Evolutionary conservation across 306 rosid species (phyloP), one percentile per base, ranked within the genome.

Genomic region (Vigna angularis): DNA sequence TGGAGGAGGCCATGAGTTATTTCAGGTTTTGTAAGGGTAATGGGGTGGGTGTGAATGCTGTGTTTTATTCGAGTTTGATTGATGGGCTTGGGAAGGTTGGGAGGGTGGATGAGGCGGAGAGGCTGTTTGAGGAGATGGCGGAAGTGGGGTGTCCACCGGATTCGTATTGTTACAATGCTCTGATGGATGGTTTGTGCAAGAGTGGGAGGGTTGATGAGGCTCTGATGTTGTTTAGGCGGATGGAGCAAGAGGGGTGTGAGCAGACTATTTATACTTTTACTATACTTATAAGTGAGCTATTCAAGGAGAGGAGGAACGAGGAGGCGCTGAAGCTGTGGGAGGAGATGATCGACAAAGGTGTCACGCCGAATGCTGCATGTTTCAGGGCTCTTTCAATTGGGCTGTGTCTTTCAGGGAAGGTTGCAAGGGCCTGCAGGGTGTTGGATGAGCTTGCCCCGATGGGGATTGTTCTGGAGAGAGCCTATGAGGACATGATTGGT

Each of bases 81-180:
- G 96, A 91, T 77, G 96, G 96, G 57, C 89, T 95, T 77, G 98
- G 98, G 42, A 95, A 91, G 88, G 96, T 89, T 0, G 96, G 94
- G 80, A 93, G 89, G 73, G 84, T 90, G 20, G 88, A 83, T 53
- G 97, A 95, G 75, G 99, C 99, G 9, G 90, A 86, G 84, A 86
- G 30, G 77, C 75, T 93, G 49, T 91, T 95, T 57, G 93, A 90
- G 81, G 93, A 87, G 75, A 93, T 95, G 97, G 82, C 30, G 0
- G 74, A 30, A 56, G 86, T 88, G 75, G 96, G 98, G 51, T 88
- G 91, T 58, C 79, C 80, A 4, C 90, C 58, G 61, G 99, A 95
- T 85, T 89, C 96, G 0, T 91, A 86, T 66, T 91, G 97, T 79
- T 93, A 86, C 52, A 90, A 95, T 73, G 91, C 90, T 3, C 88